These are phyloP conservation scores for Neostapfia colusana DNA, from an alignment of 176 grass and related monocot species.

Conservation along the genomic window DNA sequence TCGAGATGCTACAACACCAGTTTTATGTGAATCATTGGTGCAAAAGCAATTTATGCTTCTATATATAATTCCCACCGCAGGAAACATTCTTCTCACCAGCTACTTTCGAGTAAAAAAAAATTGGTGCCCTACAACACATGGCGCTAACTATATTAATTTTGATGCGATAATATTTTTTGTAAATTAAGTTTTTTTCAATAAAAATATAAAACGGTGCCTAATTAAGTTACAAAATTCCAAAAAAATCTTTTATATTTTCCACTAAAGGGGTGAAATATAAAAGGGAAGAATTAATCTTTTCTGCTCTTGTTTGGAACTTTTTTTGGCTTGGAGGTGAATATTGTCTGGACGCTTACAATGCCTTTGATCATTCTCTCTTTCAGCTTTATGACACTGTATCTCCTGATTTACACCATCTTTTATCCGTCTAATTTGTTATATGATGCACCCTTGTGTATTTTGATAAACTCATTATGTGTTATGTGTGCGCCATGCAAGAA, in stretches of 20 bases:
- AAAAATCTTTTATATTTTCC: not conserved
- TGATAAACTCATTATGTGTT: not conserved
- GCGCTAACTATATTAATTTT: not conserved
- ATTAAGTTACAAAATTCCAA: not conserved
- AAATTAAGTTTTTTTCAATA: no score
- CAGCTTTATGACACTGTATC: not conserved
- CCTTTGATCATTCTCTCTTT: slow-evolving; percentile 21
- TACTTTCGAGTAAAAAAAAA: not conserved
- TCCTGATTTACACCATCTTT: not conserved
- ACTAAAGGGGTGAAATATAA: not conserved
- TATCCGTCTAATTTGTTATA: not conserved
- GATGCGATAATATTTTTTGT: not conserved
- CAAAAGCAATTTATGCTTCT: not conserved
- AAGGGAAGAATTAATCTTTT: not conserved
- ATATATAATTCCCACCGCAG: not conserved
- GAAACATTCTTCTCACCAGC: not conserved
- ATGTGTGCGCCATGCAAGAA: no score
- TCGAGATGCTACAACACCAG: not conserved
- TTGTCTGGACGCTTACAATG: not conserved
- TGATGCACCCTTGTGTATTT: not conserved
- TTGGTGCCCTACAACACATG: no score
- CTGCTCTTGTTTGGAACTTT: not conserved
- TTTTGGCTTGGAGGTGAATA: not conserved
- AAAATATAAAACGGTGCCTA: no score
- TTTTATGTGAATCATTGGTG: not conserved